Evolutionary conservation across 1,139 yeast genomes (phyloP).

Genomic region (Suhomyces terraborum): DNA sequence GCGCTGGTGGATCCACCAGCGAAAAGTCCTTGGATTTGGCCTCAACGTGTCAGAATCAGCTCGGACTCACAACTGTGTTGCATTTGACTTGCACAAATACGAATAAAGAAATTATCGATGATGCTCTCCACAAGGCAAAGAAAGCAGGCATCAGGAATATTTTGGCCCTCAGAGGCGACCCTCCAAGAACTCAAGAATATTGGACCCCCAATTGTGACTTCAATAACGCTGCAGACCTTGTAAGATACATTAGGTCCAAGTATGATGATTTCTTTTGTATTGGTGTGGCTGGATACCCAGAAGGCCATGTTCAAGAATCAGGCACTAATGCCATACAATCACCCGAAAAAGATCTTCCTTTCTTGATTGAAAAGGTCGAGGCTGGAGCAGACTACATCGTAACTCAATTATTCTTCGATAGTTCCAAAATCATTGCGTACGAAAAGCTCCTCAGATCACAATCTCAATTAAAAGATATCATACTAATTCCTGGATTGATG

Average conservation of each 20-base stretch:
- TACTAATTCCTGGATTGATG: constrained; percentile 89
- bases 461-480: constrained; percentile 45
- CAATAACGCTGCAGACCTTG: constrained; percentile 78
- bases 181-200: constrained; percentile 82
- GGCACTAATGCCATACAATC: constrained; percentile 58
- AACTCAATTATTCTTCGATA: constrained; percentile 50
- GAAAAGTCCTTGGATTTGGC: constrained; percentile 86
- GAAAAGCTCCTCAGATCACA: constrained; percentile 34
- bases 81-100: constrained; percentile 97
- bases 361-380: constrained; percentile 56
- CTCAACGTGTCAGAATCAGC: constrained; percentile 68
- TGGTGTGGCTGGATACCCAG: constrained; percentile 95
- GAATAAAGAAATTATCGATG: constrained; percentile 71
- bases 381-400: constrained; percentile 52
- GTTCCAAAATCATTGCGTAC: constrained; percentile 42
- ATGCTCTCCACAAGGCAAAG: constrained; percentile 75
- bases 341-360: constrained; percentile 65
- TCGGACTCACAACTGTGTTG: constrained; percentile 84
- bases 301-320: constrained; percentile 90
- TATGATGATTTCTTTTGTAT: constrained; percentile 80
- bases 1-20: constrained; percentile 96
- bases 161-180: constrained; percentile 93
- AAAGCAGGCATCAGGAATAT: constrained; percentile 78
- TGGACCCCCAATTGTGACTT: constrained; percentile 62
- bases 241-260: constrained; percentile 65